Conservation (phyloP, 148 eudicot species). For the Amaranthus hypochondriacus region DNA sequence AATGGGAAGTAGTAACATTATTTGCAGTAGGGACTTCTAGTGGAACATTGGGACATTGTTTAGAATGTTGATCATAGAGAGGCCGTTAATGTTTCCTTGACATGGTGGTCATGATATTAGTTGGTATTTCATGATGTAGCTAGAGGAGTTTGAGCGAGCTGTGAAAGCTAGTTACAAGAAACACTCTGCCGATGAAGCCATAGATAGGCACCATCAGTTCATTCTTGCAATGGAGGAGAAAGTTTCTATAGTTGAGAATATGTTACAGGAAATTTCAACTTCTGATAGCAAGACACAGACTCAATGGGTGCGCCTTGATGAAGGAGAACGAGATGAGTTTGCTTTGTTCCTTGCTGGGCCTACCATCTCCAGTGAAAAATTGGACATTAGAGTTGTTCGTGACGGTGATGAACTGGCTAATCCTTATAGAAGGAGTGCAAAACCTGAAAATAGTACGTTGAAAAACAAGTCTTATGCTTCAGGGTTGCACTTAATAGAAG, state of each 20-base stretch:
- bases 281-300: slow-evolving; percentile 46
- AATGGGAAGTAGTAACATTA: too few species aligned
- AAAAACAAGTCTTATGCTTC: slow-evolving; percentile 27
- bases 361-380: slow-evolving; percentile 19
- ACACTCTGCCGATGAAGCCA: slow-evolving; percentile 46
- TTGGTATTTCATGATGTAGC: slow-evolving; percentile 33
- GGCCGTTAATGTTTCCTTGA: background rate
- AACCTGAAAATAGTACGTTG: slow-evolving; percentile 14
- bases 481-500: slow-evolving; percentile 26
- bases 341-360: slow-evolving; percentile 66
- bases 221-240: slow-evolving; percentile 59
- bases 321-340: slow-evolving; percentile 67
- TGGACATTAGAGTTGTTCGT: slow-evolving; percentile 19
- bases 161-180: slow-evolving; percentile 49
- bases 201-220: slow-evolving; percentile 57
- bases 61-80: background rate
- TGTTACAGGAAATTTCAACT: slow-evolving; percentile 38
- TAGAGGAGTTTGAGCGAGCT: slow-evolving; percentile 79
- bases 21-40: too few species aligned
- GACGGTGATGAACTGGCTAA: slow-evolving; percentile 18
- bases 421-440: slow-evolving; percentile 25
- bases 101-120: slow-evolving; percentile 5
- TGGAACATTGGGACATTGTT: background rate
- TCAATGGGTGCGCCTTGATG: slow-evolving; percentile 67
- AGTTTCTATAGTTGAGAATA: slow-evolving; percentile 41